Evolutionary conservation across 2,329 filamentous ascomycete genomes (phyloP), one percentile per base, ranked within the genome.

Genomic region (Hypoxylon sp.): DNA sequence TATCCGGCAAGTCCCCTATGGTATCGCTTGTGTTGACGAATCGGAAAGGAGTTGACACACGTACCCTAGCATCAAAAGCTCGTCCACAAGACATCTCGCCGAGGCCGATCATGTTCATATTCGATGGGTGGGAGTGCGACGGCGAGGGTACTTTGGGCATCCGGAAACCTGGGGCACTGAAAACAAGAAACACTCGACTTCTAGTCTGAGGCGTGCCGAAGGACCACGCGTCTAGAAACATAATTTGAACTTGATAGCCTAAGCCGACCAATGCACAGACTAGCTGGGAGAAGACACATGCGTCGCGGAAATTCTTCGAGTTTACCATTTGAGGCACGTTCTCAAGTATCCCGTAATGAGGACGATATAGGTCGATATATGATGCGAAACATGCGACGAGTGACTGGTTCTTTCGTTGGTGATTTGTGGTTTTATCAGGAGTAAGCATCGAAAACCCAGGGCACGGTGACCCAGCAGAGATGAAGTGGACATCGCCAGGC

Each of bases 331-430:
- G 83, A 0, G 87, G 80, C 0, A 97, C 93, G 71, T 97, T 97
- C 77, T 97, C 93, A 0, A 97, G 83, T 0, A 95, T 71, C 0
- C 90, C 91, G 74, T 92, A 95, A n/a, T 87, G 84, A 0, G 93
- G 93, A 0, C 90, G 86, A 70, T 93, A 94, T 0, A 93, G 80
- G 69, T 97, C 93, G 1, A 95, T 83, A 65, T 87, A 93, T 0
- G 92, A 89, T 0, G 90, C 90, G 39, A 95, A 93, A 0, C 92
- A 92, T 0, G 92, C 92, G 0, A 96, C 87, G 31, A 96, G 86
- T 0, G 92, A 94, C 35, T 91, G 91, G 74, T 96, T 94, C 65
- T 88, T 88, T 5, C 89, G 79, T 8, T 92, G 90, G 3, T 81
- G 59, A 0, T 82, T 75, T 1, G 86, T 90, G 0, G 83, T 80